phyloP scores from a whole-genome alignment of 2,329 filamentous ascomycete genomes.

The Colletotrichum scovillei region DNA sequence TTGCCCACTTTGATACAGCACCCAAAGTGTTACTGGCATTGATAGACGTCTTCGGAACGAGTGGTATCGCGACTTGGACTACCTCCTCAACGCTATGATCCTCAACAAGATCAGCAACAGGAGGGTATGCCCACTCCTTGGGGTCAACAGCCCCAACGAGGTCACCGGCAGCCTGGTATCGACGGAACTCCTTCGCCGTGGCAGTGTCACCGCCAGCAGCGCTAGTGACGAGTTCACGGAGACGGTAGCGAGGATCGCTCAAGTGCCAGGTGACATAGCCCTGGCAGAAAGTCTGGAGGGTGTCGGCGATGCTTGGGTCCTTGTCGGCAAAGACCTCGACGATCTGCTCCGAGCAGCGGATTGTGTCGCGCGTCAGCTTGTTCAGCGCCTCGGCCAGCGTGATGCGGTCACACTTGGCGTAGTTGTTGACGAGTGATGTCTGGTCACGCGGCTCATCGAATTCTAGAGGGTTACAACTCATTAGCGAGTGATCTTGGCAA shows the following conservation, averaged over 20 bases:
- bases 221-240: slow-evolving; percentile 34
- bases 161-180: background rate
- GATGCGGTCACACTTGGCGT: slow-evolving; percentile 27
- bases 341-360: slow-evolving; percentile 35
- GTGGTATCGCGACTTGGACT: background rate
- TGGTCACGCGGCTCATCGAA: slow-evolving; percentile 38
- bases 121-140: slow-evolving; percentile 21
- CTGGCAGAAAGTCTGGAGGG: slow-evolving; percentile 31
- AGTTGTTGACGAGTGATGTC: slow-evolving; percentile 38
- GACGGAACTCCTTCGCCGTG: background rate
- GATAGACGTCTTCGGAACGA: background rate
- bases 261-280: slow-evolving; percentile 40
- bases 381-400: slow-evolving; percentile 33
- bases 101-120: slow-evolving; percentile 15
- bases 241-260: slow-evolving; percentile 36
- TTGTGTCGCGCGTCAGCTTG: slow-evolving; percentile 35
- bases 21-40: background rate
- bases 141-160: slow-evolving; percentile 10
- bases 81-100: background rate
- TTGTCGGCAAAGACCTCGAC: slow-evolving; percentile 37
- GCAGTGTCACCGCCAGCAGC: background rate
- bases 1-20: background rate
- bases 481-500: background rate
- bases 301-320: slow-evolving; percentile 25
- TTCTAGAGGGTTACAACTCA: slow-evolving; percentile 12